phyloP scores from a whole-genome alignment of 2,329 filamentous ascomycete genomes.

The Colletotrichum eleusines region DNA sequence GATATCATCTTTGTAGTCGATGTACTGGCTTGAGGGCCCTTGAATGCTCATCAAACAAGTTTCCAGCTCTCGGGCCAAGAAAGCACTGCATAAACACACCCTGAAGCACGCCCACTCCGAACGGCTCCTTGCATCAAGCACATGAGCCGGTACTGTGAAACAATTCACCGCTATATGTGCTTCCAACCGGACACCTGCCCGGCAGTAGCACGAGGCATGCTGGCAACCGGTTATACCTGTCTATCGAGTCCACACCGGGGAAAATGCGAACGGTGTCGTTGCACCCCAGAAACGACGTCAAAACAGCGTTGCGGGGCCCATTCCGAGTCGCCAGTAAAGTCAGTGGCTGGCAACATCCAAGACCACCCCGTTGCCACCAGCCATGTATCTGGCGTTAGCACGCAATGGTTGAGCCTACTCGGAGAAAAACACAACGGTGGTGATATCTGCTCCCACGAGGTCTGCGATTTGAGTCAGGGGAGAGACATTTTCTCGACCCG shows the following conservation, averaged over 20 bases:
- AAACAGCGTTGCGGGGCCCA: neutral
- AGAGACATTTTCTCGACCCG: neutral
- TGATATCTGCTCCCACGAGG: neutral
- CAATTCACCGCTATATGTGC: neutral
- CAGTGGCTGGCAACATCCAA: neutral
- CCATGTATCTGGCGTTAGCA: neutral
- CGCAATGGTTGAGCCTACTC: neutral
- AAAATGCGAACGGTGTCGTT: neutral
- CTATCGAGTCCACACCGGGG: neutral
- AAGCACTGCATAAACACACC: neutral
- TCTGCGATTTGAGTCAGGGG: neutral
- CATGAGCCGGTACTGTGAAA: neutral
- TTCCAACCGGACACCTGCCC: neutral
- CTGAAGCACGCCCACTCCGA: neutral
- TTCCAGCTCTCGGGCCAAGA: neutral
- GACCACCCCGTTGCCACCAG: neutral
- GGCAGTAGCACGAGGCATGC: neutral
- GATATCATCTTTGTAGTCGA: neutral
- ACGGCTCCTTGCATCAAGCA: neutral
- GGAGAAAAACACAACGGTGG: neutral
- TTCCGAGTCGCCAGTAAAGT: neutral
- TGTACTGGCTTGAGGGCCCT: neutral
- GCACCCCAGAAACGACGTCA: neutral
- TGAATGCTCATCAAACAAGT: neutral
- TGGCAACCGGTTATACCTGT: neutral